phyloP scores from a whole-genome alignment of 495 filamentous ascomycete genomes.

The Choiromyces venosus region DNA sequence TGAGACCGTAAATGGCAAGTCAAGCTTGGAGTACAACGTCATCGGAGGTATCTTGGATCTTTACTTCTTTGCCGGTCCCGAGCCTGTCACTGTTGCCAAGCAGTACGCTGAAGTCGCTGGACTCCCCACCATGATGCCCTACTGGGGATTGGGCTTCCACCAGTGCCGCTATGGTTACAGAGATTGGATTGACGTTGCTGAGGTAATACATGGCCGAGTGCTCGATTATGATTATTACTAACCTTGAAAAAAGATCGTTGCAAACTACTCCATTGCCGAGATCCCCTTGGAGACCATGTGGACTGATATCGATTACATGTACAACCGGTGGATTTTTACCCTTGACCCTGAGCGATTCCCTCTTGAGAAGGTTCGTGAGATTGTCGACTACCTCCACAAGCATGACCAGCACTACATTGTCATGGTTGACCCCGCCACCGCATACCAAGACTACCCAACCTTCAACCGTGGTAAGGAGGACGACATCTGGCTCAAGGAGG shows the following conservation, averaged over 20 bases:
- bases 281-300: slow-evolving; percentile 87
- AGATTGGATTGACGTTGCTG: slow-evolving; percentile 71
- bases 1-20: slow-evolving; percentile 56
- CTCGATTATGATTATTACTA: neutral
- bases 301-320: slow-evolving; percentile 84
- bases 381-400: slow-evolving; percentile 66
- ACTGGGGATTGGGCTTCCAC: slow-evolving; percentile 80
- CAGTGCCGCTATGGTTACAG: slow-evolving; percentile 77
- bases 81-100: slow-evolving; percentile 62
- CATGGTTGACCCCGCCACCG: slow-evolving; percentile 83
- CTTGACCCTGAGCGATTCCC: slow-evolving; percentile 70
- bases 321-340: slow-evolving; percentile 59
- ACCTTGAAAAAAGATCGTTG: slow-evolving; percentile 49
- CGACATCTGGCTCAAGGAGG: slow-evolving; percentile 60
- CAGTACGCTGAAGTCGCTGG: slow-evolving; percentile 71
- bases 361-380: slow-evolving; percentile 58
- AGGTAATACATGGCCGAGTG: slow-evolving; percentile 36
- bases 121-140: slow-evolving; percentile 70
- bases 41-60: slow-evolving; percentile 78
- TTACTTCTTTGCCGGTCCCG: slow-evolving; percentile 73
- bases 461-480: slow-evolving; percentile 59
- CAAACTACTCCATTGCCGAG: slow-evolving; percentile 67
- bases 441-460: slow-evolving; percentile 60
- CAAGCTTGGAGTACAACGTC: slow-evolving; percentile 80
- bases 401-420: slow-evolving; percentile 74